A percentile compares a stretch with the other conserved stretches of the same genome.
Conservation (phyloP, 2,329 filamentous ascomycete species). For the Fusarium armeniacum region DNA sequence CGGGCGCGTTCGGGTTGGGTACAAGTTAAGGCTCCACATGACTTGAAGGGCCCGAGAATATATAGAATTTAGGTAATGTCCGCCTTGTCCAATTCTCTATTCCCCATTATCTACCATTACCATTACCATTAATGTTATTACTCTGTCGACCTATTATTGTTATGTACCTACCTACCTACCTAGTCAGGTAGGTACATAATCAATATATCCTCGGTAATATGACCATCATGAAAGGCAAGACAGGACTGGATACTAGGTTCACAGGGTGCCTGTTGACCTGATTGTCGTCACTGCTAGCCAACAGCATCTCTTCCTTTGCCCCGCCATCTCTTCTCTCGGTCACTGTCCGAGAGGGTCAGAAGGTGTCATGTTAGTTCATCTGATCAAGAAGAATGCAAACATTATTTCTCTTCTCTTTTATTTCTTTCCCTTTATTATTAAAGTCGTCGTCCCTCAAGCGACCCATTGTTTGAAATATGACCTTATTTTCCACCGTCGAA, state of each 20-base stretch:
- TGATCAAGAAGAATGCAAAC: constrained; percentile 31
- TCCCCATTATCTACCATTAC: constrained; percentile 3
- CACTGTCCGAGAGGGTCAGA: constrained; percentile 42
- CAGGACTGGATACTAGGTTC: neutral
- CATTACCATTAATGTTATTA: neutral
- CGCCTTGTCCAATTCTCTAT: constrained; percentile 14
- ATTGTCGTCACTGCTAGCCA: constrained; percentile 36
- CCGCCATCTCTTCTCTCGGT: constrained; percentile 46
- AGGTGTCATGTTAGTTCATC: constrained; percentile 41
- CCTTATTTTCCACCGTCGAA: neutral
- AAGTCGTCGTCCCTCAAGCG: neutral
- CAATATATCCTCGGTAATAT: constrained; percentile 9
- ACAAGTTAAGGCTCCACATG: constrained; percentile 20
- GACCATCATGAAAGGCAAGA: neutral
- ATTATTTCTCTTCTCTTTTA: constrained; percentile 38
- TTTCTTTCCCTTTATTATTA: constrained; percentile 8
- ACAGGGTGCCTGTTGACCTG: constrained; percentile 39
- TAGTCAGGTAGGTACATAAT: neutral
- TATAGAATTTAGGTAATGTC: constrained; percentile 20
- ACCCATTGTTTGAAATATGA: neutral
- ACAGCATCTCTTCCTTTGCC: constrained; percentile 40
- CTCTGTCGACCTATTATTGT: neutral
- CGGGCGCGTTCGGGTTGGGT: constrained; percentile 39
- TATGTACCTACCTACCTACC: neutral
- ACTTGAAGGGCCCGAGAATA: constrained; percentile 14